phyloP scores from a whole-genome alignment of 306 rosid genomes.

The Lagenaria siceraria region DNA sequence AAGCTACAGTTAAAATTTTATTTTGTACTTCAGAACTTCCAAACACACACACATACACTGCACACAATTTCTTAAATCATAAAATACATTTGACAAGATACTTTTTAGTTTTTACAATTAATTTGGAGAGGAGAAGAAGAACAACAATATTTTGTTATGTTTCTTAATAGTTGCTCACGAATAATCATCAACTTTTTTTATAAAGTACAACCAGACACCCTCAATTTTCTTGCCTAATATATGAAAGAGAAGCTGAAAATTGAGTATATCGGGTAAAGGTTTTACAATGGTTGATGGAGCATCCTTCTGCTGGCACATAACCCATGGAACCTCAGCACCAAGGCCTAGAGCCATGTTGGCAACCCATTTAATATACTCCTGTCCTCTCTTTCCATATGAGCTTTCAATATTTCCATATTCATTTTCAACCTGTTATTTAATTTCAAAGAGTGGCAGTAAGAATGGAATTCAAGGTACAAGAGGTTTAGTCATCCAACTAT shows the following conservation, averaged over 20 bases:
- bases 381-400: slow-evolving; percentile 61
- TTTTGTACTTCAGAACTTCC: background rate
- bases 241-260: background rate
- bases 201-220: background rate
- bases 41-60: background rate
- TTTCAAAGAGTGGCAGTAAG: background rate
- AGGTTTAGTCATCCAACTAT: background rate
- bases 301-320: slow-evolving; percentile 93
- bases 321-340: slow-evolving; percentile 96
- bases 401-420: slow-evolving; percentile 88
- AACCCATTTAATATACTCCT: slow-evolving; percentile 86
- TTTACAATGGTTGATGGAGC: slow-evolving; percentile 75
- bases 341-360: slow-evolving; percentile 84
- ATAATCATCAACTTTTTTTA: background rate
- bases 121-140: background rate
- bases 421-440: slow-evolving; percentile 74
- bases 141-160: background rate
- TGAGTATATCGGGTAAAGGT: slow-evolving; percentile 8
- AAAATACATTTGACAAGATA: background rate
- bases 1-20: background rate
- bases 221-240: background rate
- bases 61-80: background rate
- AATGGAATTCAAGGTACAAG: background rate
- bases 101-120: background rate
- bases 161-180: background rate